Evolutionary conservation across 2,329 filamentous ascomycete species (phyloP), one percentile per base, ranked within the genome.

Genomic region (Aspergillus aculeatus): DNA sequence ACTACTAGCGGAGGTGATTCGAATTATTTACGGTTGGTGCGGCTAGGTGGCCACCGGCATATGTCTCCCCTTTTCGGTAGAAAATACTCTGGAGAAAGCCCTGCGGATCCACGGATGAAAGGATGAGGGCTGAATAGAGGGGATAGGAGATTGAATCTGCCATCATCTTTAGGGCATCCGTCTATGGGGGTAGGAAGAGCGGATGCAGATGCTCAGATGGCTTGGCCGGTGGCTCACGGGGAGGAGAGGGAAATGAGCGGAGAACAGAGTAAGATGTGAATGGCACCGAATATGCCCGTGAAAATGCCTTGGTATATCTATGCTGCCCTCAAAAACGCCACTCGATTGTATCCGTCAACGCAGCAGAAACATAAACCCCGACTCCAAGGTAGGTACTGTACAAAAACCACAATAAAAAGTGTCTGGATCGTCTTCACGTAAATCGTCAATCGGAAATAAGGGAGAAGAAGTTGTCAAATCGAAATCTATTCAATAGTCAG

Each of bases 111-210:
- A 66, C 60, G 16, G 50, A 61, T 56, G 32, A 53, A 24, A 16
- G 68, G 65, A 66, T 53, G 51, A 58, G 56, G 66, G 62, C 66
- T 66, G 64, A 69, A 69, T 68, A 68, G 56, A 62, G 63, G 56
- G 69, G 69, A 65, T 56, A 52, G 29, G 41, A 29, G 26, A 29
- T 29, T 26, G 71, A 58, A 74, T 81, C 66, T 81, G 62, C 79
- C 79, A 81, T 79, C 77, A 71, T 73, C 73, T 81, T 79, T 81
- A 81, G 79, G 77, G 76, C 70, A 73, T 74, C 73, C 69, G 72
- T 70, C 73, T 72, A 78, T 73, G 3, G 60, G 71, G 62, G 49
- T 41, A 60, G 69, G 56, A 64, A 64, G 71, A 69, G 73, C 65
- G 68, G 68, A 55, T 55, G 44, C 67, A 67, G 72, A 76, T 76